Percentiles rank a stretch among this genome's conserved stretches.
Conservation (phyloP, 306 rosid species). For the Trichosanthes cucumerina region DNA sequence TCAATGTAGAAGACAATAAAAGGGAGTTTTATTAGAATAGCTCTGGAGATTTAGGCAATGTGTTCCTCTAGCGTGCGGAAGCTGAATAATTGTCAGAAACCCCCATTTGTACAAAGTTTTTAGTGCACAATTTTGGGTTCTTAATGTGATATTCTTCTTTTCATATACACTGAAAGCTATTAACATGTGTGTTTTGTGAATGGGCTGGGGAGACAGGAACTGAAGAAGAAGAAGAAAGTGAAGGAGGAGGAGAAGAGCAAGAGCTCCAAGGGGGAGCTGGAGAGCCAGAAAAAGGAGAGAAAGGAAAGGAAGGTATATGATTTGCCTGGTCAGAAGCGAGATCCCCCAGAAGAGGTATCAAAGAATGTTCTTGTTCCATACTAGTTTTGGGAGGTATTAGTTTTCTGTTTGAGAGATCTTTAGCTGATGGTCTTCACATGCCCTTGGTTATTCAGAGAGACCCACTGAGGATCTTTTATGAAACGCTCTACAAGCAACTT, state of each 20-base stretch:
- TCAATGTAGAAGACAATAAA: neutral
- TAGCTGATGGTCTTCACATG: neutral
- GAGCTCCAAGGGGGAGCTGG: neutral
- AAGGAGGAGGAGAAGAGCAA: constrained; percentile 14
- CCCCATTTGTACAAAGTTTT: neutral
- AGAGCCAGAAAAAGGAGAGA: constrained; percentile 25
- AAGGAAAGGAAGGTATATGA: constrained; percentile 59
- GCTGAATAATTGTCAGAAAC: neutral
- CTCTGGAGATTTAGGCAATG: neutral
- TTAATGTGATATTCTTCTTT: neutral
- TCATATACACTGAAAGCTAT: neutral
- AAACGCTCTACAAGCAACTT: constrained; percentile 40
- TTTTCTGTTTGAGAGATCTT: neutral
- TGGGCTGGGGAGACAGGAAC: constrained; percentile 29
- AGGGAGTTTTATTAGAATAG: neutral
- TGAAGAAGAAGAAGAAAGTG: constrained; percentile 28
- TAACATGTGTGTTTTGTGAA: neutral
- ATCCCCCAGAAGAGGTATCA: constrained; percentile 66
- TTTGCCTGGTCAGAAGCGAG: constrained; percentile 90
- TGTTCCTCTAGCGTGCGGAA: neutral
- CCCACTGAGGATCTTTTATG: constrained; percentile 67
- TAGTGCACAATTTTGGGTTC: neutral
- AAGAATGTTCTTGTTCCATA: neutral
- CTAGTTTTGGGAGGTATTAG: neutral
- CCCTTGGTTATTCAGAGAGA: constrained; percentile 53